Conservation (phyloP, 2,329 filamentous ascomycete genomes). For the Colletotrichum costaricense region DNA sequence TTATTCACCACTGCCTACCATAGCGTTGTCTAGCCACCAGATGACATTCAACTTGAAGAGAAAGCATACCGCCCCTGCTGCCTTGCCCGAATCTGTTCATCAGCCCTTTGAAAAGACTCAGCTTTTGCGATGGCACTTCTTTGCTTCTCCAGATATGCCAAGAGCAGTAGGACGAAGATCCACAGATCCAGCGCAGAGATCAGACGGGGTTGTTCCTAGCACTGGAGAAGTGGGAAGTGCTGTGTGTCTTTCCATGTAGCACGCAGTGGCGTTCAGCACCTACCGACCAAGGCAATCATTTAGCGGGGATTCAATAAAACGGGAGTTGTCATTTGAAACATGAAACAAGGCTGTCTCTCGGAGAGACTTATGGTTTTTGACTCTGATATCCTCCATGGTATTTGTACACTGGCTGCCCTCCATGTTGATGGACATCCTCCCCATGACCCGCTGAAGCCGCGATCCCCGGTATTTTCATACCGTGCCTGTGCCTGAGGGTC, state of each 20-base stretch:
- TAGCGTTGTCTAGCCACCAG: neutral
- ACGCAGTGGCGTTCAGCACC: neutral
- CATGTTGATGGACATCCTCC: neutral
- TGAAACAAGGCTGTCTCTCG: neutral
- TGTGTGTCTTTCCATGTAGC: neutral
- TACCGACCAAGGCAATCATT: neutral
- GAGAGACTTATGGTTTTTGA: neutral
- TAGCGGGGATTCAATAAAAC: neutral
- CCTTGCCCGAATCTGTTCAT: neutral
- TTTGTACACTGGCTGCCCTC: conserved; percentile 13
- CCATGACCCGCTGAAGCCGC: neutral
- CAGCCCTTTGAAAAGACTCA: neutral
- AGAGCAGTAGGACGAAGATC: neutral
- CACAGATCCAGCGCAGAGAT: neutral
- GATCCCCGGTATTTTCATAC: neutral
- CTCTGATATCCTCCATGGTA: conserved; percentile 5
- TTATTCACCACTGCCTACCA: neutral
- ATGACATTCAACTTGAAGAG: neutral
- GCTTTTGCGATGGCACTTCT: neutral
- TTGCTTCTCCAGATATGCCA: neutral
- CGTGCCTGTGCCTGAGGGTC: neutral
- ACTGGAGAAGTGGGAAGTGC: too few relatives aligned
- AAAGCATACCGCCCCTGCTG: neutral
- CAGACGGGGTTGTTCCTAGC: too few relatives aligned
- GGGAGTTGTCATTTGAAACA: neutral